Conservation (phyloP, 768 basidiomycete species). For the Zangia roseola region DNA sequence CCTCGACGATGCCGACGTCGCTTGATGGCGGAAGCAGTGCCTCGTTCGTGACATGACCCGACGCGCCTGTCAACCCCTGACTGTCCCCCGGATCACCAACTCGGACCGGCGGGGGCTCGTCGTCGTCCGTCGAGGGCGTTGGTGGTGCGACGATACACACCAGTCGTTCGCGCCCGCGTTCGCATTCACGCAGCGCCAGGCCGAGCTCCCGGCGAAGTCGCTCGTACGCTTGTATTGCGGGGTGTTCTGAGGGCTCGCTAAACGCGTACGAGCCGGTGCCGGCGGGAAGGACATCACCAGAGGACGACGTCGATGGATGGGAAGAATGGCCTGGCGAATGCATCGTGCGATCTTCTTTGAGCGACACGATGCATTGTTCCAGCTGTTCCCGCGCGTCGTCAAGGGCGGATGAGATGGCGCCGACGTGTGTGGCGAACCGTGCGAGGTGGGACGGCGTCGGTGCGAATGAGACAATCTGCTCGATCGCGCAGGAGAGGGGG, state of each 20-base stretch:
- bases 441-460: constrained; percentile 69
- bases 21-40: background rate
- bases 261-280: background rate
- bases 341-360: constrained; percentile 41
- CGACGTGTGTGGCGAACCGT: constrained; percentile 72
- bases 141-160: constrained; percentile 55
- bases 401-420: constrained; percentile 64
- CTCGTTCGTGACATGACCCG: background rate
- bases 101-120: constrained; percentile 52
- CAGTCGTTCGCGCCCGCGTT: constrained; percentile 69
- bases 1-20: no score
- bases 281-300: constrained; percentile 2
- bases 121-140: constrained; percentile 40
- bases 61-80: no score
- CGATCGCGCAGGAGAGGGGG: constrained; percentile 13
- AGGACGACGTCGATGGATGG: constrained; percentile 20
- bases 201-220: constrained; percentile 74
- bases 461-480: constrained; percentile 52
- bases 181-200: constrained; percentile 76
- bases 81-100: no score
- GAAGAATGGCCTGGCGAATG: constrained; percentile 19
- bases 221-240: constrained; percentile 71
- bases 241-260: constrained; percentile 34
- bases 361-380: constrained; percentile 55
- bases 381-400: constrained; percentile 71